phyloP scores from a whole-genome alignment of 495 filamentous ascomycete species.

The Penicillium lagena region DNA sequence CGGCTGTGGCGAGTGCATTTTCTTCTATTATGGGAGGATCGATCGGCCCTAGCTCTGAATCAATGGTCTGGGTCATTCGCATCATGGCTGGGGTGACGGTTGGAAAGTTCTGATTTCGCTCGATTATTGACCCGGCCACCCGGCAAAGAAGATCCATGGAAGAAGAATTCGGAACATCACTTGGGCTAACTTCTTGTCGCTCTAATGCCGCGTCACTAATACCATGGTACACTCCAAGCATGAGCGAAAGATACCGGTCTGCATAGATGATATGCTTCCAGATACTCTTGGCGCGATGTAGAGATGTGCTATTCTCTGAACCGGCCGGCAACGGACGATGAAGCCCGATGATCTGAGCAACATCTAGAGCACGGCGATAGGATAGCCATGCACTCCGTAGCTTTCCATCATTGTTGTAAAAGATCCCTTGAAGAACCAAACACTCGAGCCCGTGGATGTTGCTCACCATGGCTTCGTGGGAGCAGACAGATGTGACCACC shows the following conservation, averaged over 20 bases:
- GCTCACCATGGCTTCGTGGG: conserved; percentile 9
- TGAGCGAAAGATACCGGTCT: conserved; percentile 10
- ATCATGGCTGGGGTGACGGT: conserved; percentile 28
- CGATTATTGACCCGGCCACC: conserved; percentile 39
- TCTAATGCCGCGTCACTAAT: conserved; percentile 5
- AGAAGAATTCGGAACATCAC: background rate
- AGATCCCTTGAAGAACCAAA: conserved; percentile 10
- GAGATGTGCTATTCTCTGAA: background rate
- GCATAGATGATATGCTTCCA: conserved; percentile 7
- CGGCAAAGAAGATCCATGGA: conserved; percentile 11
- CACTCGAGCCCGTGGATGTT: conserved; percentile 14
- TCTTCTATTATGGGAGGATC: conserved; percentile 20
- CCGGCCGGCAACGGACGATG: conserved; percentile 1
- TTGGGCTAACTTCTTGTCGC: background rate
- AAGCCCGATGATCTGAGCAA: conserved; percentile 12
- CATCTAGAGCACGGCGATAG: conserved; percentile 10
- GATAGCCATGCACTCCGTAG: conserved; percentile 14
- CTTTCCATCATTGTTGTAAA: conserved; percentile 14
- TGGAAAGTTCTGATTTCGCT: conserved; percentile 35
- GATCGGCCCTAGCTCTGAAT: conserved; percentile 3
- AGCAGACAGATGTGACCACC: background rate
- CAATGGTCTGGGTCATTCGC: conserved; percentile 30
- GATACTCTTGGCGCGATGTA: background rate
- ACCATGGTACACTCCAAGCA: conserved; percentile 9
- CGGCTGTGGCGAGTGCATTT: conserved; percentile 18